Evolutionary conservation across 73 alveolate genomes (phyloP), one percentile per base, ranked within the genome.

Genomic region (Durusdinium trenchii): DNA sequence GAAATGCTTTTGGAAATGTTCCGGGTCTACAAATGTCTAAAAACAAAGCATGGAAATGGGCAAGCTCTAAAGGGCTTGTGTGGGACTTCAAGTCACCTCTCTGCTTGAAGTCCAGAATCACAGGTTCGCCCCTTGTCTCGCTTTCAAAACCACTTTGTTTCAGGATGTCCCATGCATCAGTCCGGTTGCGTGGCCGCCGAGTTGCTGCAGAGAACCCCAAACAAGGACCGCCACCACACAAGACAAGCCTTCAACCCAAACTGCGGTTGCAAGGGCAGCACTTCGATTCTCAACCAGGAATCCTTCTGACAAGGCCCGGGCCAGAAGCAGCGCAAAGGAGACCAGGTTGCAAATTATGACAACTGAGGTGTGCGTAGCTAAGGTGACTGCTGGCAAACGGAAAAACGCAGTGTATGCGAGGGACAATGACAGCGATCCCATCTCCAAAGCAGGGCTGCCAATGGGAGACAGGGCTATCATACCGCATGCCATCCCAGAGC

Each of bases 361-460:
- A 1, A 81, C 6, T 7, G 91, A 81, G 47, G 91, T 81, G 71
- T n/a, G 91, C 7, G 91, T 81, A 32, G 91, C 91, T 35, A 81
- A 30, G 69, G 91, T 81, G 42, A 81, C 91, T 4, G 91, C 46
- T 16, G 91, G 91, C 47, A 81, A 48, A 32, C 91, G 91, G 42
- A 81, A 81, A 67, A 81, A 81, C 18, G 91, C 91, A 10, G 91
- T 81, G 91, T 48, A 81, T 45, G 91, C 91, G 50, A 81, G 50
- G 48, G 91, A 81, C n/a, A 81, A 48, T 9, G 71, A 81, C 71
- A 47, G 32, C 16, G 9, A 48, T 2, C 91, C 16, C 14, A 67
- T 7, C 9, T 47, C 71, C 71, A 81, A 30, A 6, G 91, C 50
- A 2, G 91, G 91, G 47, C 91, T 81, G 12, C 91, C 91, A 26